phyloP scores from a whole-genome alignment of 331 rosid species.

The Pyrus hybrid region DNA sequence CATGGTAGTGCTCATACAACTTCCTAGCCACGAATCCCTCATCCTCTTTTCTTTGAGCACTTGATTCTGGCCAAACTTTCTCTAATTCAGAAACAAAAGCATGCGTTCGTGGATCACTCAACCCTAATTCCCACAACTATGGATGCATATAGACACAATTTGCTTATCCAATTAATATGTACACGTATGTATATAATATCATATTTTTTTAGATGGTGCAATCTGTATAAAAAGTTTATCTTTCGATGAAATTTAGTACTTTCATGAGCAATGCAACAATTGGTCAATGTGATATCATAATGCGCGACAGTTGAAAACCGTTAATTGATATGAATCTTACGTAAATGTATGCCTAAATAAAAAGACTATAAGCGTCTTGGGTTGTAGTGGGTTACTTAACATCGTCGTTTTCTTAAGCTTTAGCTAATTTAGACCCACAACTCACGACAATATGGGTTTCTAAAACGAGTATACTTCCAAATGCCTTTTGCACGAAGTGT shows the following conservation, averaged over 20 bases:
- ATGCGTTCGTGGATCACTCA: background rate
- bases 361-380: background rate
- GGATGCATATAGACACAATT: background rate
- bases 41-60: constrained; percentile 16
- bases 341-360: too few species aligned
- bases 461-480: constrained; percentile 21
- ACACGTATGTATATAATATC: background rate
- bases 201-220: background rate
- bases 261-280: background rate
- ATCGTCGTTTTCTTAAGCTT: background rate
- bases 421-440: background rate
- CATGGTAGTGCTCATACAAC: background rate
- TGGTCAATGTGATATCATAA: background rate
- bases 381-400: background rate
- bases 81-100: constrained; percentile 16
- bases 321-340: background rate
- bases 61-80: background rate
- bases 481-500: constrained; percentile 25
- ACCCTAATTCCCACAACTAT: background rate
- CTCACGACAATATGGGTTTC: constrained; percentile 5
- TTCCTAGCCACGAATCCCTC: constrained; percentile 28
- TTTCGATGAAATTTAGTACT: background rate
- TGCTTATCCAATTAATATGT: background rate
- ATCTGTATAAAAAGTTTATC: background rate
- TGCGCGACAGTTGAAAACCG: background rate